Evolutionary conservation across 2,329 filamentous ascomycete genomes (phyloP).

Genomic region (Ascochyta viciae-villosae): DNA sequence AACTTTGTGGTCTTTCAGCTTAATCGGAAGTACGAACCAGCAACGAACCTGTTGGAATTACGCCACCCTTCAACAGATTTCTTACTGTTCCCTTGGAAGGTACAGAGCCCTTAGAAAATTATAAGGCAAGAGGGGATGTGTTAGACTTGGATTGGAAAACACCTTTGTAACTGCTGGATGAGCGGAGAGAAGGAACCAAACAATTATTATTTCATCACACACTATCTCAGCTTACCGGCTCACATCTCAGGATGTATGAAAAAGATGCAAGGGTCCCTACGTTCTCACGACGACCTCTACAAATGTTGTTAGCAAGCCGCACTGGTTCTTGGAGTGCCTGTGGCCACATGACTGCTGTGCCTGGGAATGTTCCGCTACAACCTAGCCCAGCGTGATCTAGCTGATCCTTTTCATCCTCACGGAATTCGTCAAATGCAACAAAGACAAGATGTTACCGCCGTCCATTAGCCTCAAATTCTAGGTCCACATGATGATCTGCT

Average conservation of each 20-base stretch:
- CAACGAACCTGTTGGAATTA: no score
- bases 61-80: no score
- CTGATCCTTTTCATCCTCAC: constrained; percentile 1
- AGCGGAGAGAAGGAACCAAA: no score
- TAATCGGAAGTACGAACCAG: no score
- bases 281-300: neutral
- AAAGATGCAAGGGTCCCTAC: neutral
- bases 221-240: neutral
- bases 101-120: no score
- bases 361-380: constrained; percentile 6
- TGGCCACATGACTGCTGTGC: constrained; percentile 2
- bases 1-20: no score
- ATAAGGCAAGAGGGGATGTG: no score
- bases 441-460: constrained; percentile 11
- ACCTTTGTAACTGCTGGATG: no score
- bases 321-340: constrained; percentile 6
- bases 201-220: neutral
- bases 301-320: constrained; percentile 10
- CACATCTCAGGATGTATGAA: constrained; percentile 5
- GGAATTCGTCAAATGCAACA: constrained; percentile 1
- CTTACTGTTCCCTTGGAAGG: no score
- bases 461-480: constrained; percentile 2
- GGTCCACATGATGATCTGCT: constrained; percentile 8
- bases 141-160: no score
- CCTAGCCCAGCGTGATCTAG: constrained; percentile 7